Percentiles rank a stretch among this genome's conserved stretches.
Evolutionary conservation across 768 basidiomycete genomes (phyloP).

Genomic region (Trametes sanguinea): DNA sequence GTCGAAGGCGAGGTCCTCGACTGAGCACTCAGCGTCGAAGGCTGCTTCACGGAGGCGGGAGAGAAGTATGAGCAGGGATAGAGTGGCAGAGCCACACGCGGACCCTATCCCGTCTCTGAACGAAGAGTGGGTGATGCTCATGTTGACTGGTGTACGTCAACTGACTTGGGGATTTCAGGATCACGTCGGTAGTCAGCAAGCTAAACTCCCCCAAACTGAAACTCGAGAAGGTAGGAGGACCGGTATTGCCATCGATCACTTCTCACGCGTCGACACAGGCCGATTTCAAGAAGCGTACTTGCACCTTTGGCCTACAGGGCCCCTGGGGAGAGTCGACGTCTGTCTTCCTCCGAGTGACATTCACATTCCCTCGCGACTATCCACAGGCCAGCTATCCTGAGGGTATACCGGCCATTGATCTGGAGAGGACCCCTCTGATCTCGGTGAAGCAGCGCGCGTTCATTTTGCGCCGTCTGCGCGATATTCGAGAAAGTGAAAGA

Average conservation of each 20-base stretch:
- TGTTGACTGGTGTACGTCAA: background rate
- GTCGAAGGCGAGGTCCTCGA: constrained; percentile 40
- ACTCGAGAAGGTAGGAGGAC: constrained; percentile 70
- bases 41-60: constrained; percentile 5
- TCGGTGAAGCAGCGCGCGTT: constrained; percentile 74
- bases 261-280: constrained; percentile 41
- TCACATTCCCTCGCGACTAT: constrained; percentile 86
- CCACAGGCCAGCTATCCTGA: constrained; percentile 62
- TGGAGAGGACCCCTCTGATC: constrained; percentile 83
- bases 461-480: constrained; percentile 75
- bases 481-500: constrained; percentile 67
- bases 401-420: constrained; percentile 71
- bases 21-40: constrained; percentile 22
- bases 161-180: constrained; percentile 44
- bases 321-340: constrained; percentile 89
- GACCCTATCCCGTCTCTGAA: constrained; percentile 57
- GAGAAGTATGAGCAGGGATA: constrained; percentile 44
- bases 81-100: constrained; percentile 41
- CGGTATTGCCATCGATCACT: background rate
- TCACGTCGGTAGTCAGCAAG: constrained; percentile 70
- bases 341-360: constrained; percentile 85
- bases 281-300: constrained; percentile 74
- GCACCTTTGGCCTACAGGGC: constrained; percentile 83
- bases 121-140: constrained; percentile 59
- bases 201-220: constrained; percentile 71